Percentiles rank a stretch among this genome's conserved stretches.
Conservation (phyloP, 768 basidiomycete species). For the Suillus lakei region DNA sequence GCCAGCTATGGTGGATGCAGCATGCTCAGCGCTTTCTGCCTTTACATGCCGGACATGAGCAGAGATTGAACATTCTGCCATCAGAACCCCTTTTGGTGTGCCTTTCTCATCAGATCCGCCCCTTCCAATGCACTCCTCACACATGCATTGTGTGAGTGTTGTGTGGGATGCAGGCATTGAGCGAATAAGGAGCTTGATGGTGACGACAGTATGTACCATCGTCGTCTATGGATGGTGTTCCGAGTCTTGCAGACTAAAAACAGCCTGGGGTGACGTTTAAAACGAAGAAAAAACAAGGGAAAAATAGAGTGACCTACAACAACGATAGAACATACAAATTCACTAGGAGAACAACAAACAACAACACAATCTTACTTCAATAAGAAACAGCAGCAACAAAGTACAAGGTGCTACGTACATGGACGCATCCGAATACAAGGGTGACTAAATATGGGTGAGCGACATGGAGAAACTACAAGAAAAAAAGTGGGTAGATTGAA, state of each 20-base stretch:
- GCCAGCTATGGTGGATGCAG: background rate
- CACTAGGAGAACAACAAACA: background rate
- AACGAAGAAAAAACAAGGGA: background rate
- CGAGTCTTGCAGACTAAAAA: no score
- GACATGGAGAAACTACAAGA: background rate
- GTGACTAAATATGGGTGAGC: background rate
- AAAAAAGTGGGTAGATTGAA: background rate
- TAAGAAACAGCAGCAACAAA: no score
- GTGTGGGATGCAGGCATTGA: background rate
- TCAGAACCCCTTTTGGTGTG: background rate
- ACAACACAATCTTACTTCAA: no score
- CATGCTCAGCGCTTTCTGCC: no score
- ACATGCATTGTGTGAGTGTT: background rate
- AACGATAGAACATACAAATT: no score
- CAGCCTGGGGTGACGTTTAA: background rate
- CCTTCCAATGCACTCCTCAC: background rate
- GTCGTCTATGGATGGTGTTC: background rate
- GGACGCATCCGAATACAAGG: no score
- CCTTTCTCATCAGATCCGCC: background rate
- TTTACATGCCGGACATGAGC: background rate
- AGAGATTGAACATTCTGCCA: background rate
- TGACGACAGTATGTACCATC: background rate
- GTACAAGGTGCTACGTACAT: no score
- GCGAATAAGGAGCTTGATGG: background rate
- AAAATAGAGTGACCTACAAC: background rate